These are phyloP conservation scores for Gracilariopsis chorda DNA, from an alignment of 23 red algal genomes.

Conservation along the genomic window DNA sequence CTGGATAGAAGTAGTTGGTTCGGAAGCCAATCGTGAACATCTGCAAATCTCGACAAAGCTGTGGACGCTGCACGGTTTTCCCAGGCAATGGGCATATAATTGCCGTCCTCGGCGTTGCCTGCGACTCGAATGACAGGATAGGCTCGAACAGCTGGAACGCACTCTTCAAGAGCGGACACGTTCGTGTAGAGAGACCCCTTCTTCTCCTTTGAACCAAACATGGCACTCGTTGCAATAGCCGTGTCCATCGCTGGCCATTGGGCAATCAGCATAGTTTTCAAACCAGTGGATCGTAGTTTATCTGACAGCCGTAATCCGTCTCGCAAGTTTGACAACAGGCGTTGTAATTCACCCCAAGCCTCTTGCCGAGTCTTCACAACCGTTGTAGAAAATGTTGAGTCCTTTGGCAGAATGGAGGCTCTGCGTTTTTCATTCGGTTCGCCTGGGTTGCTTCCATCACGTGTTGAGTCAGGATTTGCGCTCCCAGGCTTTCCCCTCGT, in stretches of 20 bases:
- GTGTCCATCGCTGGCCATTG: slow-evolving; percentile 63
- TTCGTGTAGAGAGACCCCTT: background rate
- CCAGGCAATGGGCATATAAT: slow-evolving; percentile 77
- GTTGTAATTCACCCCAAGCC: slow-evolving; percentile 42
- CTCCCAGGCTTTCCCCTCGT: background rate
- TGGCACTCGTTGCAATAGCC: background rate
- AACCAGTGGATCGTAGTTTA: slow-evolving; percentile 20
- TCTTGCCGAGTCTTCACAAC: slow-evolving; percentile 36
- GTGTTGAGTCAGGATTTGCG: background rate
- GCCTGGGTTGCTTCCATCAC: too few species aligned
- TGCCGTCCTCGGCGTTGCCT: slow-evolving; percentile 44
- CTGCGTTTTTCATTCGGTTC: background rate
- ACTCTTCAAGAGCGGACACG: slow-evolving; percentile 32
- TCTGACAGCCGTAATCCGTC: background rate
- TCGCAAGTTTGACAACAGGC: slow-evolving; percentile 28
- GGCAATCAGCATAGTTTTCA: slow-evolving; percentile 34
- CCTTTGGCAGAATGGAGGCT: background rate
- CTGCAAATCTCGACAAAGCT: slow-evolving; percentile 34
- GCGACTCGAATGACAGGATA: slow-evolving; percentile 68
- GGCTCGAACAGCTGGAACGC: slow-evolving; percentile 15
- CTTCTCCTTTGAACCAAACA: slow-evolving; percentile 10
- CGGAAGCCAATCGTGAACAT: slow-evolving; percentile 36
- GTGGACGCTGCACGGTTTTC: slow-evolving; percentile 35
- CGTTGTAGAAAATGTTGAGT: slow-evolving; percentile 5
- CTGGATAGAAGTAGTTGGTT: slow-evolving; percentile 41